Evolutionary conservation across 2,329 filamentous ascomycete genomes (phyloP).

Genomic region (Pseudogymnoascus sp.): DNA sequence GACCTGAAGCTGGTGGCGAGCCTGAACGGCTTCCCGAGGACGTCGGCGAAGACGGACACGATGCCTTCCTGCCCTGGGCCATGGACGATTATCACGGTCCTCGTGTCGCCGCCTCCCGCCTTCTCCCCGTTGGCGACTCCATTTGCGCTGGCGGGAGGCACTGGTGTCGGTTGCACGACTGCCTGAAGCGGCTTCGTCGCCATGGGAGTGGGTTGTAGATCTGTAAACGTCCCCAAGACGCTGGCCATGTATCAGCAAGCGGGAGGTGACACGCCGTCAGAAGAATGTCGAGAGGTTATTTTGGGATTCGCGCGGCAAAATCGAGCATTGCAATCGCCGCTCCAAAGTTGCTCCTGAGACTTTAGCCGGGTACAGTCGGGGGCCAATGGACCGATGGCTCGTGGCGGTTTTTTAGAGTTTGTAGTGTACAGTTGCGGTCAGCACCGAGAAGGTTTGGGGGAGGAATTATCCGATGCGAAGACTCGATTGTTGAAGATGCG

Average conservation of each 20-base stretch:
- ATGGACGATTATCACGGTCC: constrained; percentile 61
- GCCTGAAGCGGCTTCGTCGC: constrained; percentile 41
- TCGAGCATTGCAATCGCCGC: constrained; percentile 6
- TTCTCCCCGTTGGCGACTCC: constrained; percentile 29
- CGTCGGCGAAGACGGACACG: constrained; percentile 67
- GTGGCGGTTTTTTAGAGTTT: background rate
- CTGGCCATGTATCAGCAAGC: constrained; percentile 3
- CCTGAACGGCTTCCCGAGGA: constrained; percentile 66
- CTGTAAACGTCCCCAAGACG: background rate
- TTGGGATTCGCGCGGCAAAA: constrained; percentile 1
- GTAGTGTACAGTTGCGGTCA: background rate
- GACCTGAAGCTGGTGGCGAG: constrained; percentile 49
- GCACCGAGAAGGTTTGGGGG: background rate
- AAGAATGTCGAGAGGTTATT: constrained; percentile 1
- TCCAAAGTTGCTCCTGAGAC: background rate
- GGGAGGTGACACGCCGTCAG: constrained; percentile 4
- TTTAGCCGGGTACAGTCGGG: background rate
- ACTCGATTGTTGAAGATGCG: background rate
- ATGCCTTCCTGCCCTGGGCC: constrained; percentile 66
- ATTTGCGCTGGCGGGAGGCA: constrained; percentile 33
- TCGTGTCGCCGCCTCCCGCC: constrained; percentile 41
- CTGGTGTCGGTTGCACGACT: constrained; percentile 40
- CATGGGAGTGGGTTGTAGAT: constrained; percentile 23
- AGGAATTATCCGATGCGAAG: constrained; percentile 2
- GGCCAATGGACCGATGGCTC: background rate